Base-by-base conservation (phyloP, 2,329 filamentous ascomycete species). In the Aspergillus pseudonomiae region DNA sequence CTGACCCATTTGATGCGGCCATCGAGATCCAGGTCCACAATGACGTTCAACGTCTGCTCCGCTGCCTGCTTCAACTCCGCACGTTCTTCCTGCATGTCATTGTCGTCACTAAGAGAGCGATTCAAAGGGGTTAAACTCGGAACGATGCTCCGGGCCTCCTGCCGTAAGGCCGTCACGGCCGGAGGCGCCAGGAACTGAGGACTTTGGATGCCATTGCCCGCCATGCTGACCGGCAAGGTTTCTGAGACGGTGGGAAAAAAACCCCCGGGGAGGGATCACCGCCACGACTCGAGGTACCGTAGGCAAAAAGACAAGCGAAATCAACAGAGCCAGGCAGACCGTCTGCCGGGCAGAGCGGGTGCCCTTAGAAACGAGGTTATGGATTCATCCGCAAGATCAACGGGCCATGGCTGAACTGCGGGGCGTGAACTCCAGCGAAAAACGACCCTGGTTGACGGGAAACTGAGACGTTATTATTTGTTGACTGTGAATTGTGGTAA, bases 1-100 rank as follows among this genome's bases (percentile, higher is more conserved):
- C 94, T 98, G 71, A 96, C 94, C 92, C 95, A 99, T 79, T 93
- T 91, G 73, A 99, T 91, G 65, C 88, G 91, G 68, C 93, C 93
- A 74, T 97, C 91, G 61, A 98, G 86, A 73, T 93, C 93, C 68
- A 99, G 85, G 80, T 99, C 94, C 75, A 99, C 86, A 76, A 99
- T 97, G 67, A 96, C 92, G 79, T 98, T 99, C 76, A 97, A 85
- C 26, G 94, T 97, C 81, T 97, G 93, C 80, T 98, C 94, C 57
- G 94, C 95, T 46, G 94, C 95, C 81, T 97, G 92, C 74, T 94
- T 93, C 70, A 99, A 86, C 76, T 98, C 94, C 75, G 97, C 91
- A 66, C 94, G 88, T 81, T 98, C 93, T 74, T 96, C 93, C 71
- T 92, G 90, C 72, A 98, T 97, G 77, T 97, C 90, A 79, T 39